Evolutionary conservation across 345 rosid species (phyloP), one percentile per base, ranked within the genome.

Genomic region (Pistacia integerrima): DNA sequence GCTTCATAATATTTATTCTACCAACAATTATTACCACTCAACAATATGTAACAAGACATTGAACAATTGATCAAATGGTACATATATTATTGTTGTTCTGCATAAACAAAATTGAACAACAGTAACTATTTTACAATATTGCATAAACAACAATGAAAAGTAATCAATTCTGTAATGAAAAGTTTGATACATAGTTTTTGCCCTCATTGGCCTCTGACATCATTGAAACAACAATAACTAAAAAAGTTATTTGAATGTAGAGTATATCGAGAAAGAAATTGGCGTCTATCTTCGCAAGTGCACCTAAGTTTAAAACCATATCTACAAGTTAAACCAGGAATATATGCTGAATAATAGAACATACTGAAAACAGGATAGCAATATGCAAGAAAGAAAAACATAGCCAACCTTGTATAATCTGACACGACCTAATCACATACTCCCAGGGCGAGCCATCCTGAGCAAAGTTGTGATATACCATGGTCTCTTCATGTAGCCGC

Each of bases 401-500:
- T 54, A 80, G 66, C 80, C 9, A 61, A 93, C 99, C 96, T 92
- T 86, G 81, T 68, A 92, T 81, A 58, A 95, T 84, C 80, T 93
- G 88, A 79, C 98, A 95, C 33, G 99, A 95, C 77, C 99, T 85
- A 54, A 88, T 86, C 74, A 95, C 93, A 81, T 95, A 95, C 85
- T 95, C 99, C 99, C 99, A 95, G 25, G 99, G 99, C 30, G 97
- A 88, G 70, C 99, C 99, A 89, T 88, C 88, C 36, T 90, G 97
- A 65, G 85, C 99, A 69, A 93, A 95, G 75, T 90, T 93, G 73
- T 66, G 86, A 79, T 84, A 16, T 70, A 90, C 54, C 97, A 93
- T 91, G 6, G 91, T 92, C 38, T 91, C 97, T 82, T 95, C 97
- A 76, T 87, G 89, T 73, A 95, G 69, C 65, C 88, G 86, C 78